These are phyloP conservation scores for Laguncularia racemosa DNA, from an alignment of 345 rosid genomes.

Conservation along the genomic window DNA sequence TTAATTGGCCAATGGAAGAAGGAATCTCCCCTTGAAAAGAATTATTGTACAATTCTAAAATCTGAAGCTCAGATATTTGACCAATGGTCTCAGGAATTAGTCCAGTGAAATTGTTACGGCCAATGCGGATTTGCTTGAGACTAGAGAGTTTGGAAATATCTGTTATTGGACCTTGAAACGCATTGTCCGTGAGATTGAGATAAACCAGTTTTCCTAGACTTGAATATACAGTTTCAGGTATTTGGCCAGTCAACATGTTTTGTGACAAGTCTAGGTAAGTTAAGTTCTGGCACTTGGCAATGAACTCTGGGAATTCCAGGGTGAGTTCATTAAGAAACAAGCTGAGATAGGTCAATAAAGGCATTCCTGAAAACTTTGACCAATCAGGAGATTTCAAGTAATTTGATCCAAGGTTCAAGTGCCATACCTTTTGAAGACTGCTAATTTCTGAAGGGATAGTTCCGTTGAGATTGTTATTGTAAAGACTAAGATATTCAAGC, in stretches of 20 bases:
- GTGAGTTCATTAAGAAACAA: conserved; percentile 20
- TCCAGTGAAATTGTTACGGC: conserved; percentile 30
- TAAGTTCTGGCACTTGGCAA: conserved; percentile 33
- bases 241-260: conserved; percentile 30
- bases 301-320: conserved; percentile 38
- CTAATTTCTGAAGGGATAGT: conserved; percentile 35
- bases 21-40: conserved; percentile 46
- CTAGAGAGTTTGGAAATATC: conserved; percentile 44
- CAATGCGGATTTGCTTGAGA: conserved; percentile 31
- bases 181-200: conserved; percentile 33
- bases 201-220: conserved; percentile 35
- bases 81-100: conserved; percentile 37
- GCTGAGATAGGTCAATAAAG: conserved; percentile 40
- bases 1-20: conserved; percentile 43
- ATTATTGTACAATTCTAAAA: conserved; percentile 31
- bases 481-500: conserved; percentile 31
- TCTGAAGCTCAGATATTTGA: conserved; percentile 27
- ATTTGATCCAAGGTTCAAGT: conserved; percentile 52
- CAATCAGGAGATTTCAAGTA: conserved; percentile 40
- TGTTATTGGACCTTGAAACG: conserved; percentile 34
- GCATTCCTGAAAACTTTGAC: conserved; percentile 44
- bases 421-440: conserved; percentile 36
- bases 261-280: conserved; percentile 45
- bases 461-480: conserved; percentile 41
- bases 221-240: conserved; percentile 33